Evolutionary conservation across 73 alveolate genomes (phyloP).

Genomic region (Tetrahymena elliotti): DNA sequence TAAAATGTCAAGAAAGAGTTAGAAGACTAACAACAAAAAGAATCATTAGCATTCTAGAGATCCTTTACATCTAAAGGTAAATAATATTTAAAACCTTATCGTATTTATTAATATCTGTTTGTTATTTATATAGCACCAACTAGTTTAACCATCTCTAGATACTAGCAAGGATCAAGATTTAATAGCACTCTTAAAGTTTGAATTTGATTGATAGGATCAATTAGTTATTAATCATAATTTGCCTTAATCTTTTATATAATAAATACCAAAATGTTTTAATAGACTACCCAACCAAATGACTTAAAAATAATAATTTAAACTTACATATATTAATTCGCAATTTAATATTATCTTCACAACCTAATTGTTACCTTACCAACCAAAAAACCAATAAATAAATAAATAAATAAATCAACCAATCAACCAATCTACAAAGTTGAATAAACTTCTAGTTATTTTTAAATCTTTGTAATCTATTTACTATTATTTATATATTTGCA

Average conservation of each 20-base stretch:
- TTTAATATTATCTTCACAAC: too few species aligned
- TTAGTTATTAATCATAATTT: not conserved
- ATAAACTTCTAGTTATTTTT: not conserved
- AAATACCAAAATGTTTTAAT: not conserved
- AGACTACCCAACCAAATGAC: not conserved
- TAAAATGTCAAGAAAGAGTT: conserved; percentile 47
- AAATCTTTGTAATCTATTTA: not conserved
- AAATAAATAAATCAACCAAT: too few species aligned
- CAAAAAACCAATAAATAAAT: too few species aligned
- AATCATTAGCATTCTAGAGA: conserved; percentile 24
- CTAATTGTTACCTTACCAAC: too few species aligned
- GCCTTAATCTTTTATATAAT: not conserved
- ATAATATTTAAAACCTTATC: not conserved
- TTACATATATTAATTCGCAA: too few species aligned
- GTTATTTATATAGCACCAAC: not conserved
- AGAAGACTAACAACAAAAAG: conserved; percentile 32
- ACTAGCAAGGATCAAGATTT: not conserved
- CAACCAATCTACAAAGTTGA: not conserved
- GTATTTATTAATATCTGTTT: not conserved
- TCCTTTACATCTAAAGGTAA: conserved; percentile 23
- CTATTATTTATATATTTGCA: not conserved
- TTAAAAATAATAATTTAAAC: too few species aligned
- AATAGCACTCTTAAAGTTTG: not conserved
- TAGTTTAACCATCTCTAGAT: not conserved
- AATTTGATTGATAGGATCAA: not conserved